Conservation (phyloP, 345 rosid genomes). For the Pugionium dolabratum region DNA sequence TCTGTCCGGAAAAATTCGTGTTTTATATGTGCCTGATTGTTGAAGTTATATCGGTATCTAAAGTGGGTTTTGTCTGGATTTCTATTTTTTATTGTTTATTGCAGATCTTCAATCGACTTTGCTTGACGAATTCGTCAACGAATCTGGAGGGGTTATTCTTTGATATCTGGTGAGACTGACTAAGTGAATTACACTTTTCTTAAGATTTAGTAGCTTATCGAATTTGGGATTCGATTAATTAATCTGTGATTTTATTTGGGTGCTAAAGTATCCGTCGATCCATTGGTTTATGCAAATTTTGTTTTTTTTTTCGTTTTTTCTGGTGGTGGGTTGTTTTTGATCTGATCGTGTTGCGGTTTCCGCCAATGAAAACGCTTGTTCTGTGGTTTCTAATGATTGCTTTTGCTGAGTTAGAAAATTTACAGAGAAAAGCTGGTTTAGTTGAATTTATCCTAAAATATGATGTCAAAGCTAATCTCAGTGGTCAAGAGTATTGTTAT, state of each 20-base stretch:
- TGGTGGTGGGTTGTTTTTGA: conserved; percentile 13
- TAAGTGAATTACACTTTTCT: conserved; percentile 14
- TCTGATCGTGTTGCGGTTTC: conserved; percentile 28
- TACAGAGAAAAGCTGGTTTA: conserved; percentile 2
- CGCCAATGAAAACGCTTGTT: background rate
- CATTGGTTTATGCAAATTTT: background rate
- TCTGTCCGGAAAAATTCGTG: background rate
- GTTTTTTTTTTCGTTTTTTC: background rate
- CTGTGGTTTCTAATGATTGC: conserved; percentile 19
- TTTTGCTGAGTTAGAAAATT: conserved; percentile 3
- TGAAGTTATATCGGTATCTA: conserved; percentile 23
- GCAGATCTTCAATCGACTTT: conserved; percentile 31
- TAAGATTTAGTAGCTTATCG: background rate
- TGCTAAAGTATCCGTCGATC: background rate
- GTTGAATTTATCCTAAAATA: background rate
- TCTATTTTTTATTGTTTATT: background rate
- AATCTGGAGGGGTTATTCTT: background rate
- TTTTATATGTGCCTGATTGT: conserved; percentile 21
- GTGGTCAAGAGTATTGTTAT: conserved; percentile 15
- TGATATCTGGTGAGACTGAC: conserved; percentile 27
- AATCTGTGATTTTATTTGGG: background rate
- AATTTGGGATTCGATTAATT: conserved; percentile 24
- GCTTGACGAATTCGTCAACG: conserved; percentile 15
- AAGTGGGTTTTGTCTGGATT: conserved; percentile 30
- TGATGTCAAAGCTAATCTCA: conserved; percentile 21